Percentiles rank a stretch among this genome's conserved stretches.
Conservation (phyloP, 345 rosid species). For the Microthlaspi erraticum region DNA sequence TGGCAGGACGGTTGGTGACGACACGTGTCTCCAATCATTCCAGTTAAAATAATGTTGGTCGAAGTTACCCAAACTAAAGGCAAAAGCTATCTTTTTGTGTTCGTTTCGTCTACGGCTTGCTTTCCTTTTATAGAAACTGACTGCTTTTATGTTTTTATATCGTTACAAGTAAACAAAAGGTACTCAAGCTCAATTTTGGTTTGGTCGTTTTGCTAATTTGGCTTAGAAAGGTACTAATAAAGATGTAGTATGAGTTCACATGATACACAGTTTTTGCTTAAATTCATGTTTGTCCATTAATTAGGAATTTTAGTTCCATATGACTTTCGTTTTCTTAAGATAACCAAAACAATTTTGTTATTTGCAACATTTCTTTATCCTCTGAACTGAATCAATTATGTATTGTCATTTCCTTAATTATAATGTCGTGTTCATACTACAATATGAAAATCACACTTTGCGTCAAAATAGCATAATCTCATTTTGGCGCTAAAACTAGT, state of each 20-base stretch:
- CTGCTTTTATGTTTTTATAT: not conserved
- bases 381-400: too few species aligned
- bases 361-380: too few species aligned
- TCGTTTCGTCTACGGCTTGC: conserved; percentile 40
- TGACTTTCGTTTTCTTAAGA: not conserved
- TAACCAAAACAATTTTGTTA: not conserved
- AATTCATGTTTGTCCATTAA: too few species aligned
- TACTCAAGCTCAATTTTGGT: not conserved
- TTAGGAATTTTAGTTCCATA: not conserved
- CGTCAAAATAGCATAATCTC: too few species aligned
- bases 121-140: conserved; percentile 34
- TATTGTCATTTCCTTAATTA: too few species aligned
- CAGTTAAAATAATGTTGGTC: not conserved
- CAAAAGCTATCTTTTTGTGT: conserved; percentile 18
- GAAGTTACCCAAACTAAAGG: not conserved
- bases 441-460: too few species aligned
- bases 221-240: not conserved
- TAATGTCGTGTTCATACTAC: too few species aligned
- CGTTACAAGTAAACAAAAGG: not conserved
- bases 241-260: not conserved
- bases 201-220: not conserved
- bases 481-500: too few species aligned
- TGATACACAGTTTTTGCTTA: not conserved
- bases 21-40: conserved; percentile 42
- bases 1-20: conserved; percentile 22